phyloP scores from a whole-genome alignment of 2,329 filamentous ascomycete species.

The Thielaviopsis euricoi region DNA sequence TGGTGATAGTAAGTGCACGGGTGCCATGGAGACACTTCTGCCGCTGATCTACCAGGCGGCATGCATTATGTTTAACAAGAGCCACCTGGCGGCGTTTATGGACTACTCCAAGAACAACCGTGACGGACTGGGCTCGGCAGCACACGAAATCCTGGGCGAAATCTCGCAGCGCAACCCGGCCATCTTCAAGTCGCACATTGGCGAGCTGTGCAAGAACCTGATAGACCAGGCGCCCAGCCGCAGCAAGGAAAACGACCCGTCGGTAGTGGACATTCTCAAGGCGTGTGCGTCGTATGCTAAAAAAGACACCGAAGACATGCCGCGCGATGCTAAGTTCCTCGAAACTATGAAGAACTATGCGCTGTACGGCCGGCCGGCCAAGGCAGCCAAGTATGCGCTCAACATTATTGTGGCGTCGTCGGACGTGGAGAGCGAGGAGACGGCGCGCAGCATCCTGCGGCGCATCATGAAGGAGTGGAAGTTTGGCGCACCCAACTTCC shows the following conservation, averaged over 20 bases:
- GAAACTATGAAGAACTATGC: conserved; percentile 73
- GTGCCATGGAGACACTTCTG: conserved; percentile 61
- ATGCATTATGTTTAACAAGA: conserved; percentile 81
- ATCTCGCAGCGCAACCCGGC: conserved; percentile 82
- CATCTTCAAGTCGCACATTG: conserved; percentile 82
- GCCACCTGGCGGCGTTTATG: conserved; percentile 81
- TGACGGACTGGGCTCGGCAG: conserved; percentile 57
- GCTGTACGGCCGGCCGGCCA: conserved; percentile 61
- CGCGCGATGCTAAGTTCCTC: conserved; percentile 62
- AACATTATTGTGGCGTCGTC: conserved; percentile 68
- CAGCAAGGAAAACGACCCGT: conserved; percentile 48
- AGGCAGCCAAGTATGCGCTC: conserved; percentile 83
- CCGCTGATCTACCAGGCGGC: conserved; percentile 72
- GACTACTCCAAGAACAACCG: conserved; percentile 73
- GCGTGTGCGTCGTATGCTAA: conserved; percentile 85
- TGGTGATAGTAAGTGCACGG: conserved; percentile 22
- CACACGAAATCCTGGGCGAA: conserved; percentile 79
- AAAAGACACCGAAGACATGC: conserved; percentile 70
- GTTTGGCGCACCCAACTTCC: conserved; percentile 56
- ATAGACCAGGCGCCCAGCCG: conserved; percentile 62
- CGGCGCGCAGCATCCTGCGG: conserved; percentile 66
- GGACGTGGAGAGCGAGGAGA: conserved; percentile 60
- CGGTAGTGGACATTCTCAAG: conserved; percentile 79
- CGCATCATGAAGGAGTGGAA: conserved; percentile 59
- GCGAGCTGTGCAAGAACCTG: conserved; percentile 76